A percentile compares a stretch with the other conserved stretches of the same genome.
phyloP scores from a whole-genome alignment of 169 alveolate species.

The Cryptosporidium tyzzeri region DNA sequence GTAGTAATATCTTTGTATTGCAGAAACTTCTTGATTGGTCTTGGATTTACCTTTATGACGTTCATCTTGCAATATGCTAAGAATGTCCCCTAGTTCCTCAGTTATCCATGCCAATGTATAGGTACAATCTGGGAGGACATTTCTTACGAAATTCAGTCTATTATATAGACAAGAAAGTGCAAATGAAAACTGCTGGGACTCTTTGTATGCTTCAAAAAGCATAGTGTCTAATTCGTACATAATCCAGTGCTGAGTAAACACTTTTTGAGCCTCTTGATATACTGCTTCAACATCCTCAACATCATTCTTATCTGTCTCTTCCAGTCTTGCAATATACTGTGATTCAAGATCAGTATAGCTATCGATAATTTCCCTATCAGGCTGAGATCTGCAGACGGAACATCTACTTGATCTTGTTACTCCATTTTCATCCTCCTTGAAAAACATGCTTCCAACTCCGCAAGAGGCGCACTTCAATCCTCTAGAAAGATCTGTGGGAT shows the following conservation, averaged over 20 bases:
- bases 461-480: slow-evolving; percentile 86
- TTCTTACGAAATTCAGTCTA: slow-evolving; percentile 79
- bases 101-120: slow-evolving; percentile 88
- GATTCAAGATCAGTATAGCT: slow-evolving; percentile 75
- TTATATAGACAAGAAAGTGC: slow-evolving; percentile 80
- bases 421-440: slow-evolving; percentile 55
- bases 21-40: slow-evolving; percentile 59
- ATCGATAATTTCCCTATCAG: slow-evolving; percentile 62
- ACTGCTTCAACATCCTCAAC: slow-evolving; percentile 80
- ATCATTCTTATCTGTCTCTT: slow-evolving; percentile 81
- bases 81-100: slow-evolving; percentile 86
- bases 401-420: slow-evolving; percentile 53
- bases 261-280: slow-evolving; percentile 81
- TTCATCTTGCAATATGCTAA: slow-evolving; percentile 60
- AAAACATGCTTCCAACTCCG: slow-evolving; percentile 79
- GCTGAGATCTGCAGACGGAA: slow-evolving; percentile 59
- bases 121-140: slow-evolving; percentile 83
- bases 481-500: slow-evolving; percentile 82
- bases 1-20: slow-evolving; percentile 64
- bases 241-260: slow-evolving; percentile 84
- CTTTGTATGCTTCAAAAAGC: slow-evolving; percentile 81
- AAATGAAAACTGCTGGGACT: slow-evolving; percentile 76
- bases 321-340: slow-evolving; percentile 78
- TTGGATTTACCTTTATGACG: slow-evolving; percentile 13
- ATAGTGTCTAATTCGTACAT: slow-evolving; percentile 81